A percentile compares a stretch with the other conserved stretches of the same genome.
These are phyloP conservation scores for Ustilago curta DNA, from an alignment of 1,284 basidiomycete species.

Conservation along the genomic window DNA sequence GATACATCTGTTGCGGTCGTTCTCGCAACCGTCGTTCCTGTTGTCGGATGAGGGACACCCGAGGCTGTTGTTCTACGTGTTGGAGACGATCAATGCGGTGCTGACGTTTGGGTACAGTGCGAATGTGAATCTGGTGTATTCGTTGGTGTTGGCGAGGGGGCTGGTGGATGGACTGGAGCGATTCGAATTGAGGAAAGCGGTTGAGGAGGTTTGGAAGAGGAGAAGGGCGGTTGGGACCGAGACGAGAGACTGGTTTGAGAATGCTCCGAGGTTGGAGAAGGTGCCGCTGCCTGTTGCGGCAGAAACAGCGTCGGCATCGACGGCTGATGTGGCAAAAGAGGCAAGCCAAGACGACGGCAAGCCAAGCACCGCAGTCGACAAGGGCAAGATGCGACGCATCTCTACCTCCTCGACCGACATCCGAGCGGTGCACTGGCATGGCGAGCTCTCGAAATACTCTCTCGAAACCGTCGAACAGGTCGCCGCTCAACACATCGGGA, in stretches of 20 bases:
- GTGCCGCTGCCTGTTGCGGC: constrained; percentile 11
- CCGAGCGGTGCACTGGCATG: constrained; percentile 3
- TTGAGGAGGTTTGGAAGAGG: constrained; percentile 78
- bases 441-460: constrained; percentile 35
- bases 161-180: constrained; percentile 87
- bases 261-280: constrained; percentile 28
- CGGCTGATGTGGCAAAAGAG: constrained; percentile 3
- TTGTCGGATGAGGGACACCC: constrained; percentile 94
- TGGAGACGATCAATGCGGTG: constrained; percentile 89
- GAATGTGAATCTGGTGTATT: constrained; percentile 89
- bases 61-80: constrained; percentile 87
- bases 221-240: constrained; percentile 30
- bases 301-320: not conserved
- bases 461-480: constrained; percentile 31
- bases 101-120: constrained; percentile 73
- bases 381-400: constrained; percentile 51
- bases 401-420: constrained; percentile 29
- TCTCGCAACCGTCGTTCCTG: constrained; percentile 87
- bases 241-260: constrained; percentile 37
- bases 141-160: constrained; percentile 82
- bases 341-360: not conserved
- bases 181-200: constrained; percentile 83
- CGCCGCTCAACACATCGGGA: constrained; percentile 54
- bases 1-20: constrained; percentile 86
- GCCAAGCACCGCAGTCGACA: constrained; percentile 10